Evolutionary conservation across 139 green algal species (phyloP), one percentile per base, ranked within the genome.

Genomic region (Haematococcus lacustris): DNA sequence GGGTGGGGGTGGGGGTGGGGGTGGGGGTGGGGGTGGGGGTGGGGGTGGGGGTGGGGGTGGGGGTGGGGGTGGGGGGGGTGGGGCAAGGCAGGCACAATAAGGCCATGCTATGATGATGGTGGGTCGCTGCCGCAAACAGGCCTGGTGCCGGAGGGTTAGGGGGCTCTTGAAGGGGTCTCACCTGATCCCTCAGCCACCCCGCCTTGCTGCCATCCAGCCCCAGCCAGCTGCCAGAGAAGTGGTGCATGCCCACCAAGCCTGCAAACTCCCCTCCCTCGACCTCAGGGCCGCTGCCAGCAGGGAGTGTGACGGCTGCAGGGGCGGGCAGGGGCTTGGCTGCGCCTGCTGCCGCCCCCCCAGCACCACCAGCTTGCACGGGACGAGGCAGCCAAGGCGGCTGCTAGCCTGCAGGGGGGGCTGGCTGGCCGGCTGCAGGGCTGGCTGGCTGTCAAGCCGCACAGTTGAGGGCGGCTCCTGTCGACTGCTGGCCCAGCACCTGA

Each of bases 201-300:
- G 68, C 67, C 67, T 78, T 82, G 38, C 50, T 70, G 3, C 76
- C 76, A 26, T 82, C 76, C n/a, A 66, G 71, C 0, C 76, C 76
- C 7, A 82, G 67, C 76, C 76, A 82, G 76, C 60, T 73, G 25
- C 76, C 76, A 4, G 38, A 67, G 60, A 82, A 82, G 66, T 82
- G 76, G 71, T 82, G 76, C 43, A 70, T 60, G 21, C 76, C 76
- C 38, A 76, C 71, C 25, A 82, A 39, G 3, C 40, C 30, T 7
- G 4, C 53, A 63, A 63, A 63, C 53, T 63, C 53, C 33, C 47
- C 47, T 57, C 47, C 47, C 47, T 57, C 47, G 17, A 57, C 47
- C 13, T 21, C 47, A n/a, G 13, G 13, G 47, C 47, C 21, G 47
- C 21, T 57, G 17, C 47, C 47, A 57, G 47, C 47, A n/a, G 47